phyloP scores from a whole-genome alignment of 2,329 filamentous ascomycete species.

The Xylaria multiplex region DNA sequence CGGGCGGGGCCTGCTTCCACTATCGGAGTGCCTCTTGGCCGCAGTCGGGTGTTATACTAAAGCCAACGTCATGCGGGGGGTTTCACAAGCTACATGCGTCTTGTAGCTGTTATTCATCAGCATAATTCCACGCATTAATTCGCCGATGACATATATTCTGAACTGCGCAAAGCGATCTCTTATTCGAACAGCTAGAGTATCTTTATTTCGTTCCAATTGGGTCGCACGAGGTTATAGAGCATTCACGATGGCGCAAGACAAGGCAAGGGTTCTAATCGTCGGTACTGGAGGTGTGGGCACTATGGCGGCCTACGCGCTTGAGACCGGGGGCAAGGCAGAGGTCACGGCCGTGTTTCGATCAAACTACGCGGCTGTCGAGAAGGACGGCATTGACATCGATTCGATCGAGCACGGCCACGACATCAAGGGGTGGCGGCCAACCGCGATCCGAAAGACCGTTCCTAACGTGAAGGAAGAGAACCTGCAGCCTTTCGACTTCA shows the following conservation, averaged over 20 bases:
- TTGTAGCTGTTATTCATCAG: too few species aligned
- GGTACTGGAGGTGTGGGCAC: conserved; percentile 67
- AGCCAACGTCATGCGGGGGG: conserved; percentile 1
- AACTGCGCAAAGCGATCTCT: too few species aligned
- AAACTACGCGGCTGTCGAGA: conserved; percentile 60
- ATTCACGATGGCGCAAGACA: conserved; percentile 38
- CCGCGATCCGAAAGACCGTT: conserved; percentile 56
- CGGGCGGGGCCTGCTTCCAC: conserved; percentile 5
- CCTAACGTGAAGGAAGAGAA: conserved; percentile 55
- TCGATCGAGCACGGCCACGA: conserved; percentile 63
- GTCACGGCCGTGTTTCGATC: conserved; percentile 67
- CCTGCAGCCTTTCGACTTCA: conserved; percentile 59
- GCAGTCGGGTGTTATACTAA: neutral
- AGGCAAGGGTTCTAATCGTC: conserved; percentile 60
- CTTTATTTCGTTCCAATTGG: neutral
- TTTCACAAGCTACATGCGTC: neutral
- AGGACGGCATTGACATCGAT: conserved; percentile 63
- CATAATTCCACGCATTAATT: too few species aligned
- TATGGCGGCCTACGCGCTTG: conserved; percentile 64
- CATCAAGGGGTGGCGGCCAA: conserved; percentile 60
- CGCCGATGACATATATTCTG: too few species aligned
- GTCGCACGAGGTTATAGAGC: neutral
- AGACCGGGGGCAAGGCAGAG: conserved; percentile 59
- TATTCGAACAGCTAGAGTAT: too few species aligned
- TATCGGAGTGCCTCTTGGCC: conserved; percentile 3